Conservation (phyloP, 73 alveolate species). For the Stentor roeselii region DNA sequence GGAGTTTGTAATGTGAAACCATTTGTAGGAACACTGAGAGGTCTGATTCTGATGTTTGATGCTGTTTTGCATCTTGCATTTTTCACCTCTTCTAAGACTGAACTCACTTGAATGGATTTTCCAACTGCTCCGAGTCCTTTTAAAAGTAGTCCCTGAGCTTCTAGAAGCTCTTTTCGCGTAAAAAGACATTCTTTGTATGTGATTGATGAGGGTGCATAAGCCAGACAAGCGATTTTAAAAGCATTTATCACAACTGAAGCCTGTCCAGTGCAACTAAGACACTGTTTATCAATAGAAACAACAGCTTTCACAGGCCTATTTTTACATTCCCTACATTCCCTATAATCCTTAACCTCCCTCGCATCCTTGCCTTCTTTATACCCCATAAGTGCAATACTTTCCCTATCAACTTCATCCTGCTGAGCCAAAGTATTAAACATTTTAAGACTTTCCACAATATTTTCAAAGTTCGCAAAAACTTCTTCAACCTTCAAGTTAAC, state of each 20-base stretch:
- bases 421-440: not conserved
- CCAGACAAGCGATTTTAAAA: conserved; percentile 59
- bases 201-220: conserved; percentile 51
- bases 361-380: conserved; percentile 9
- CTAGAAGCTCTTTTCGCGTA: conserved; percentile 5
- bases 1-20: not conserved
- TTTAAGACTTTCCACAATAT: not conserved
- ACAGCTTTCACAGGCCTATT: not conserved
- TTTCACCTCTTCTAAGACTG: not conserved
- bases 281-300: conserved; percentile 42
- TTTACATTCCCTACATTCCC: not conserved
- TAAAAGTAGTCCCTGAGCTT: not conserved
- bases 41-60: not conserved
- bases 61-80: not conserved
- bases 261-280: conserved; percentile 55
- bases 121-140: conserved; percentile 16
- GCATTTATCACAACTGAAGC: conserved; percentile 33
- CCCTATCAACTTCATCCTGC: conserved; percentile 24
- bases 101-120: not conserved
- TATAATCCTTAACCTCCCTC: too few species aligned
- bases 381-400: not conserved
- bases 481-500: not conserved
- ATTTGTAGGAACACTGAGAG: not conserved
- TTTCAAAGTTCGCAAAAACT: not conserved
- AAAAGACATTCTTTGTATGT: conserved; percentile 23